Evolutionary conservation across 345 rosid genomes (phyloP).

Genomic region (Lenwebbia sp.): DNA sequence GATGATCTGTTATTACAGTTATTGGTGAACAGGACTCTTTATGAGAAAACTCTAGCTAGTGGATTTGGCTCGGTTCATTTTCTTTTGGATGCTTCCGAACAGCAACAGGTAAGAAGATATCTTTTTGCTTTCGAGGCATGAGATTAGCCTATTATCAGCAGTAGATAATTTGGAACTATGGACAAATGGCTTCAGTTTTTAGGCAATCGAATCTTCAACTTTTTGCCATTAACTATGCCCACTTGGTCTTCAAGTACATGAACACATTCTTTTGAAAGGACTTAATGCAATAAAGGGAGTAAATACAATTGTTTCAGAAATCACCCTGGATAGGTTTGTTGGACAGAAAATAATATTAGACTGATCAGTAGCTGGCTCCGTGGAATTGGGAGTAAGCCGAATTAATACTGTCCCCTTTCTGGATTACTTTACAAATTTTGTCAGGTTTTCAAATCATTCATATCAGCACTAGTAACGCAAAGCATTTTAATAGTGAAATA

Average conservation of each 20-base stretch:
- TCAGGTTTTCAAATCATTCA: background rate
- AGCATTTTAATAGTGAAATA: background rate
- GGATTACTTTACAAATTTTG: background rate
- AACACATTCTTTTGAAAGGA: background rate
- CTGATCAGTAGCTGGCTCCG: background rate
- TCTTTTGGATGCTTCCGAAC: conserved; percentile 95
- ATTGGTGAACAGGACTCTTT: conserved; percentile 85
- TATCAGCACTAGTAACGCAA: background rate
- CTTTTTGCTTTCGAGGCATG: background rate
- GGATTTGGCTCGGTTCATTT: conserved; percentile 93
- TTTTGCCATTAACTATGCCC: background rate
- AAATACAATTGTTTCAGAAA: background rate
- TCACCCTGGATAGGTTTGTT: background rate
- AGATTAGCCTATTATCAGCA: background rate
- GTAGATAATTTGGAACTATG: background rate
- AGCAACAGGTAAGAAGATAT: conserved; percentile 62
- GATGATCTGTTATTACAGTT: conserved; percentile 35
- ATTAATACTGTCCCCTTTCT: background rate
- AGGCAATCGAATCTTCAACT: background rate
- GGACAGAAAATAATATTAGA: background rate
- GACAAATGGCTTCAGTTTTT: background rate
- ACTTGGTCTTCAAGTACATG: background rate
- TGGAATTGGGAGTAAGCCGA: background rate
- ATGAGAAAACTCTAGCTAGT: conserved; percentile 95
- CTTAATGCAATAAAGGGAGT: background rate